Base-by-base conservation (phyloP, 2,329 filamentous ascomycete species). In the Trichoderma sp. region DNA sequence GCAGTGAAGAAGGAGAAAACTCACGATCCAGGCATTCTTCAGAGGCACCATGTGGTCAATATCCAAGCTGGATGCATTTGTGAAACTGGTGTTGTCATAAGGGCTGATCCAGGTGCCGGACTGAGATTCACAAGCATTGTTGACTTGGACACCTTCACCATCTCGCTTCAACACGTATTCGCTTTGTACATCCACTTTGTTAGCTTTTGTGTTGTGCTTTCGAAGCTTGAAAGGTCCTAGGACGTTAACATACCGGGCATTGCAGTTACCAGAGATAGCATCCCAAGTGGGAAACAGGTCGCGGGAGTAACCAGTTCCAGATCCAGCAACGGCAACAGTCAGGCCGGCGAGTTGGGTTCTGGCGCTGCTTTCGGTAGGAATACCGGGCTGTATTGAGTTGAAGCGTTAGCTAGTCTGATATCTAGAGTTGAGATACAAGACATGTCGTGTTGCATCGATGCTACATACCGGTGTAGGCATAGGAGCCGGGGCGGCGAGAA, bases 1-100 rank as follows among this genome's bases (percentile, higher is more conserved):
- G 76, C 11, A 27, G 50, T 18, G n/a, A 9, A 16, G 12, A 35
- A 59, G 6, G n/a, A 53, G 24, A 21, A 12, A 33, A 84, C 87
- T 80, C 78, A 91, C 90, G 77, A 93, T 91, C 94, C 93, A 96
- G 6, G 94, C 93, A 80, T 95, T 94, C 81, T 92, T 92, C 76
- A 97, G 83, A 1, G 94, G 94, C 3, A 97, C 93, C 84, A 97
- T 88, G 82, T 97, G 94, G 82, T 97, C 94, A 76, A 97, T 96
- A 79, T 96, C 93, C 1, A 97, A 83, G 79, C 95, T 93, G 21
- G 87, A 89, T 1, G 93, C 89, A 0, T 86, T 85, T 0, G 90
- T 92, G 92, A 93, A 95, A 1, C 87, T 91, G 0, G 85, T 91
- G 18, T 93, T 93, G 80, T 96, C 94, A 81, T 93, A 97, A 0